Base-by-base conservation (phyloP, 768 basidiomycete genomes). In the Calocybe gangraenosa region DNA sequence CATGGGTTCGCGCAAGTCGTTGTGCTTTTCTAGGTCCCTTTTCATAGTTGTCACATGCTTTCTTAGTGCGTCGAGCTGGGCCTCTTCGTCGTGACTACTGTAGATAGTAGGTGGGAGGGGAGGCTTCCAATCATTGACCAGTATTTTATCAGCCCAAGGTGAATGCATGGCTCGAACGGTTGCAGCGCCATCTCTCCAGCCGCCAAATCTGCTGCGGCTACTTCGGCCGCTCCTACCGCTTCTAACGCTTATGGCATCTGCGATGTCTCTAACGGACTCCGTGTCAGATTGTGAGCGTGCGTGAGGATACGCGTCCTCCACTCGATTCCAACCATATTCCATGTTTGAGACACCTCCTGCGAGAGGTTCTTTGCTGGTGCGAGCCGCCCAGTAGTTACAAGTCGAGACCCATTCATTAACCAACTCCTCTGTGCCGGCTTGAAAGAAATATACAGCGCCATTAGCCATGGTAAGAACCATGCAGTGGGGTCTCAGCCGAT, bases 381-480 rank as follows among this genome's bases (percentile, higher is more conserved):
- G 76, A 2, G 95, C 96, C 0, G 96, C 91, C 96, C 96, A 98
- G 62, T 99, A 99, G 69, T 98, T 99, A 78, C 95, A 97, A 0
- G 96, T 96, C 32, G 89, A 85, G 6, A 96, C 94, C 96, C 96
- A 98, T 64, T 99, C 96, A 57, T 89, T 88, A 40, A 96, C 93
- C n/a, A 99, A 79, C 54, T 97, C 95, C 58, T 96, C 95, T 3
- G 96, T 99, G 1, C 96, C 96, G 1, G 95, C 92, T 65, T 99
- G 96, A 74, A 96, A 96, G 71, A 97, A 96, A 65, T 85, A 95
- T n/a, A 92, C 87, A 2, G 84, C 91, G 8, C 93, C 92, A 53
- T 81, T 82, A 5, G 94, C 73, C 43, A 94, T 73, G 1, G 92
- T 92, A 38, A 99, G 69, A 9, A 92, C 92, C 84, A 99, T 95